Evolutionary conservation across 139 green algal genomes (phyloP).

Genomic region (Trebouxia sp.): DNA sequence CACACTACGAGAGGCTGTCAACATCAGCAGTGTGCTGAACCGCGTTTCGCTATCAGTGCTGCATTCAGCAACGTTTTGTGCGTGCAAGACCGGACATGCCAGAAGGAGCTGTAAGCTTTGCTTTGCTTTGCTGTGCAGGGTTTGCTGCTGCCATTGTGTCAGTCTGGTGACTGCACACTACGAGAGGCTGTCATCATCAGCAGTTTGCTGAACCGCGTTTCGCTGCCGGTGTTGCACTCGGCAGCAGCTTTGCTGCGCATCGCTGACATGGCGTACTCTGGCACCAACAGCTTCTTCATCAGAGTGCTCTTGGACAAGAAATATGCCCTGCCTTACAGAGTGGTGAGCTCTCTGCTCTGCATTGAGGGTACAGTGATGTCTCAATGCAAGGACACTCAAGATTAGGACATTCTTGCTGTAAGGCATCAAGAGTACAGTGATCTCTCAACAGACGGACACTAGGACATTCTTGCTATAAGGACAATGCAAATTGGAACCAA

Average conservation of each 20-base stretch:
- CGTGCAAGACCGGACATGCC: too few relatives aligned
- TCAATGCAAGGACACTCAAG: not conserved
- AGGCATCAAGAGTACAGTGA: too few relatives aligned
- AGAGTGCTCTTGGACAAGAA: constrained; percentile 98
- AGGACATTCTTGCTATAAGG: too few relatives aligned
- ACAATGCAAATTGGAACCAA: too few relatives aligned
- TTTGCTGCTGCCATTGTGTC: constrained; percentile 88
- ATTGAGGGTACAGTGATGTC: not conserved
- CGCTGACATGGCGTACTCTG: constrained; percentile 90
- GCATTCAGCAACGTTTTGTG: too few relatives aligned
- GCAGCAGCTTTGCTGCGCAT: constrained; percentile 89
- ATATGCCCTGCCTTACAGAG: constrained; percentile 95
- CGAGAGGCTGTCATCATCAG: constrained; percentile 95
- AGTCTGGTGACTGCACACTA: constrained; percentile 81
- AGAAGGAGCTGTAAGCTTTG: too few relatives aligned
- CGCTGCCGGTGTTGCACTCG: constrained; percentile 92
- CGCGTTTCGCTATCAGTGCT: constrained; percentile 87
- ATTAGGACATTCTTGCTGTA: too few relatives aligned
- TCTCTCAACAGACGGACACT: too few relatives aligned
- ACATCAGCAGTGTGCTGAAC: constrained; percentile 84
- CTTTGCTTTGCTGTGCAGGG: constrained; percentile 47
- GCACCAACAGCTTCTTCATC: constrained; percentile 98
- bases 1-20: constrained; percentile 94
- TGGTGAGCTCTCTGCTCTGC: constrained; percentile 26
- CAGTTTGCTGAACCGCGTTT: constrained; percentile 77